Evolutionary conservation across 1,284 basidiomycete genomes (phyloP), one percentile per base, ranked within the genome.

Genomic region (Pyrrhoderma lamaoense): DNA sequence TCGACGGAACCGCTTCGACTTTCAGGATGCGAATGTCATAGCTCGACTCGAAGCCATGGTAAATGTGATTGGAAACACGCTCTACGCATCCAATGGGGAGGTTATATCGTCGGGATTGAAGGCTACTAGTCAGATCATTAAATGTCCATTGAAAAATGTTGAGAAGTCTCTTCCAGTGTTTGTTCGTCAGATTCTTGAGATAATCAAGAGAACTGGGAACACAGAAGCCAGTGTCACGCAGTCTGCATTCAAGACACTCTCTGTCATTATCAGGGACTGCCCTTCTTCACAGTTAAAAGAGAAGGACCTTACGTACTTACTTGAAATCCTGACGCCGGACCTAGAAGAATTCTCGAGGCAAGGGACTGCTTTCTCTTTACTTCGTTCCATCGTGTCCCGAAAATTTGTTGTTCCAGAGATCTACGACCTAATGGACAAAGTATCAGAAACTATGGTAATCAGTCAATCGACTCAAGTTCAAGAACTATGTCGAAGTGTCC

Each of bases 341-440:
- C 70, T 99, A n/a, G 94, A 99, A 66, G 96, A 99, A 51, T 84
- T 89, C 0, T 74, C 74, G n/a, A 83, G 91, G 5, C 96, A 99
- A 67, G 77, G 77, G 1, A 78, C 90, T 11, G 85, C 94, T 11
- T 99, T 99, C 65, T 75, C 87, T 0, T 79, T 99, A 59, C 79
- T 99, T 14, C 84, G 93, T n/a, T 89, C 93, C 8, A 91, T 99
- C 59, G 85, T 99, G 16, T 74, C 85, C 3, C 83, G 94, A 27
- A 89, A 89, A 61, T 90, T 99, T 57, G 85, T 98, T 40, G 91
- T 96, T 1, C 90, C 92, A 0, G 96, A 99, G 67, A 86, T 99
- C 47, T 99, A 99, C 73, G 94, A 99, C 65, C 71, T 96, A 38
- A 98, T 99, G 94, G 90, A 93, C 57, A 85, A 85, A 57, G 85